phyloP scores from a whole-genome alignment of 2,329 filamentous ascomycete species.

The Remersonia thermophila region DNA sequence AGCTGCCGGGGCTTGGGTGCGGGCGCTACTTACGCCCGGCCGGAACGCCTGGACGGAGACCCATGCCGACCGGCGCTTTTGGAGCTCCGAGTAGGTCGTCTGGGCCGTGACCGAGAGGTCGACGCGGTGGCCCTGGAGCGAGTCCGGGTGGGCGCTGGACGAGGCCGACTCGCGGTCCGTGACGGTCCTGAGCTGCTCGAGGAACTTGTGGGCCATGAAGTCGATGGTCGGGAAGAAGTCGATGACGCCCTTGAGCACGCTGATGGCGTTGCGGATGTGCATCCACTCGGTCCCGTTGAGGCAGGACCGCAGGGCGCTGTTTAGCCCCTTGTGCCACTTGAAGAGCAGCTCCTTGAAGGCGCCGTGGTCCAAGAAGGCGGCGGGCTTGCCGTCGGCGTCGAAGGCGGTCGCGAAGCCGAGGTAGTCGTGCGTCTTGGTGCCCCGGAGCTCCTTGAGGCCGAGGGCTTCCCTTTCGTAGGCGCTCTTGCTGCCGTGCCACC shows the following conservation, averaged over 20 bases:
- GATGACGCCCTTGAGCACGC: conserved; percentile 67
- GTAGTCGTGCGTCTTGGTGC: conserved; percentile 39
- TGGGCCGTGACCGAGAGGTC: conserved; percentile 64
- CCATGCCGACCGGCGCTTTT: conserved; percentile 55
- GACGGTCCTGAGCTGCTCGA: conserved; percentile 53
- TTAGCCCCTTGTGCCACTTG: conserved; percentile 81
- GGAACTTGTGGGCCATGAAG: conserved; percentile 64
- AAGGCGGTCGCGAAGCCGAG: conserved; percentile 69
- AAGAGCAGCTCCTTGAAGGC: conserved; percentile 76
- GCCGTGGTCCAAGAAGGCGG: conserved; percentile 66
- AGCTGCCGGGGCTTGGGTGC: not conserved
- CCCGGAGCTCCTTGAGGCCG: conserved; percentile 30
- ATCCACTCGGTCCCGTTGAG: conserved; percentile 82
- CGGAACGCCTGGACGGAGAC: conserved; percentile 64
- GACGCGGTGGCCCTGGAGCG: conserved; percentile 48
- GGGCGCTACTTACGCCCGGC: conserved; percentile 39
- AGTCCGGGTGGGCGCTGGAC: conserved; percentile 27
- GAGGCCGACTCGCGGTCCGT: conserved; percentile 45
- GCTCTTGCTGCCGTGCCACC: conserved; percentile 70
- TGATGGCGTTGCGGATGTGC: conserved; percentile 94
- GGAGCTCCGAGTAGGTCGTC: conserved; percentile 58
- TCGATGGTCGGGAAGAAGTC: conserved; percentile 81
- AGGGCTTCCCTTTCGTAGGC: conserved; percentile 75
- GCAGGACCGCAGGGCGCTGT: conserved; percentile 68
- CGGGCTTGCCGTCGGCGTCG: conserved; percentile 57